Evolutionary conservation across 1,139 yeast genomes (phyloP), one percentile per base, ranked within the genome.

Genomic region (Debaryomyces udenii): DNA sequence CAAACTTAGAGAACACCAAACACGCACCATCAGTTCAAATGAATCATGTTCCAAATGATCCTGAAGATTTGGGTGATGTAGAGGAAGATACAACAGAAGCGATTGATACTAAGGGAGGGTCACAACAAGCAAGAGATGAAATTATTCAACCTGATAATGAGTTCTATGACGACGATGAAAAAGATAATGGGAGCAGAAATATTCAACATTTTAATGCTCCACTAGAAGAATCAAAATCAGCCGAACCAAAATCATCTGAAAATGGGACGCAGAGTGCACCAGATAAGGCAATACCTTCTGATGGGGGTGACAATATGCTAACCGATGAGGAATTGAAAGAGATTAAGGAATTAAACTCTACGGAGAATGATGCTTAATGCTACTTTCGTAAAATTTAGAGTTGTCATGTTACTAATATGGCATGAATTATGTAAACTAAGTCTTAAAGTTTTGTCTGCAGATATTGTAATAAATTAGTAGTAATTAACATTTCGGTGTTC

Each of bases 21-120:
- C 90, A 86, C 65, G 96, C 98, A 0, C 99, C 99, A 13, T 86
- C 95, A 44, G 98, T 93, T 26, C 98, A 93, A 65, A 81, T 90
- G 83, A 86, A 87, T 54, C 79, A 83, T 42, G 96, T 89, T 28
- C 99, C 98, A 5, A 75, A 81, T 40, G 98, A 93, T 62, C 76
- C 83, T 10, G 96, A 87, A 54, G 94, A 88, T 53, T 68, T 76
- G 48, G 95, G 90, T 15, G 97, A 90, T 56, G 86, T 78, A 31
- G 91, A 87, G 31, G 95, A 86, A 61, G 95, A 87, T 57, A 66
- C 81, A 0, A 68, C 69, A 14, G 83, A 74, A 47, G 89, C 96
- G 2, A 81, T 80, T 49, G 99, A 91, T 55, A 85, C 95, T 3
- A 80, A 86, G 58, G 98, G 98, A 34, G 98, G 98, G 3, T 86